Evolutionary conservation across 2,329 filamentous ascomycete species (phyloP).

Genomic region (Knoxdaviesia capensis): DNA sequence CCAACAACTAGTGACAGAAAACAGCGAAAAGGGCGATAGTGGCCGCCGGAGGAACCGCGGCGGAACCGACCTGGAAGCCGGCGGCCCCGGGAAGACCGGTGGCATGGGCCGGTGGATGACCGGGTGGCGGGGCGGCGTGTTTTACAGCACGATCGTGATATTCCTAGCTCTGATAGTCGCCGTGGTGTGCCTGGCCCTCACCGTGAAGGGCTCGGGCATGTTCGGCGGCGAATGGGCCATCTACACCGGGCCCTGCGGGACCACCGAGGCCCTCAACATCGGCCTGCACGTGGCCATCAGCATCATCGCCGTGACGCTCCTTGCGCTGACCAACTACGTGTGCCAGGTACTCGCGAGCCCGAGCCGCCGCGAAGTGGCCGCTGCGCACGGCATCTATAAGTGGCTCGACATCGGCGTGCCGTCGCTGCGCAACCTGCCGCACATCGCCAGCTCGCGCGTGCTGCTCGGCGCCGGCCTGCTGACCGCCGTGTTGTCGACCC

Average conservation of each 20-base stretch:
- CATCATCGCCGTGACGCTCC: slow-evolving; percentile 18
- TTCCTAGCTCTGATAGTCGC: slow-evolving; percentile 17
- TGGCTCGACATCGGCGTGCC: slow-evolving; percentile 35
- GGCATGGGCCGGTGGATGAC: slow-evolving; percentile 10
- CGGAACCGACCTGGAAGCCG: not conserved
- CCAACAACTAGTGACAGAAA: too few species aligned
- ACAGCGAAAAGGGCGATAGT: slow-evolving; percentile 4
- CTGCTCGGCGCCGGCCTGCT: slow-evolving; percentile 19
- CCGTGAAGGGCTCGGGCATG: slow-evolving; percentile 13
- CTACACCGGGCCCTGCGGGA: slow-evolving; percentile 16
- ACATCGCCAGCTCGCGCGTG: slow-evolving; percentile 20
- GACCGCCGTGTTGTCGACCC: slow-evolving; percentile 20
- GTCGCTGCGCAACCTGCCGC: slow-evolving; percentile 25
- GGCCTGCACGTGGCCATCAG: slow-evolving; percentile 24
- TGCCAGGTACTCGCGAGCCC: slow-evolving; percentile 34
- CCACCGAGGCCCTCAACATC: slow-evolving; percentile 16
- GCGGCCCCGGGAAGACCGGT: slow-evolving; percentile 9
- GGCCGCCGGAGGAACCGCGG: not conserved
- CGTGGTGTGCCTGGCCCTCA: slow-evolving; percentile 18
- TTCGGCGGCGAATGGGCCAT: slow-evolving; percentile 16
- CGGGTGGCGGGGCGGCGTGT: slow-evolving; percentile 27
- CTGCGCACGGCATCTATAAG: slow-evolving; percentile 20
- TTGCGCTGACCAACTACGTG: slow-evolving; percentile 29
- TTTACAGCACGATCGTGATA: slow-evolving; percentile 20
- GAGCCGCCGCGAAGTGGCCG: slow-evolving; percentile 25